Conservation (phyloP, 306 rosid genomes). For the Prosopis cineraria region DNA sequence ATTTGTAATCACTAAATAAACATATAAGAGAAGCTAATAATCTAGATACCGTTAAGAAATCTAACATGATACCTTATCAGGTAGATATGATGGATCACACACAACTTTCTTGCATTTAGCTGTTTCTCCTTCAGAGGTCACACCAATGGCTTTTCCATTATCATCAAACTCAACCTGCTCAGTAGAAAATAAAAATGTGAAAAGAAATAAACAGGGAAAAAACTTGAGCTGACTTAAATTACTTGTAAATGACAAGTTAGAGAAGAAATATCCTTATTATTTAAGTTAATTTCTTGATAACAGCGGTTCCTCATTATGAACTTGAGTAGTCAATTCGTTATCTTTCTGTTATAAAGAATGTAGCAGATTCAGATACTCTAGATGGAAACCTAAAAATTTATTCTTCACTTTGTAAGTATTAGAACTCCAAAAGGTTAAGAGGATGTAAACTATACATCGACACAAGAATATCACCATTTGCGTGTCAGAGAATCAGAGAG, state of each 20-base stretch:
- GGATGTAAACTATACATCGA: neutral
- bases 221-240: neutral
- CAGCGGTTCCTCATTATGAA: neutral
- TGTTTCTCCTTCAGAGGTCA: constrained; percentile 77
- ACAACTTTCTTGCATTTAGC: constrained; percentile 74
- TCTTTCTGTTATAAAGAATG: neutral
- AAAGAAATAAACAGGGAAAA: neutral
- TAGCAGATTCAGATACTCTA: neutral
- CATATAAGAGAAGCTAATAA: neutral
- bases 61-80: constrained; percentile 48
- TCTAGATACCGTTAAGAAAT: neutral
- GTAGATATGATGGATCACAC: constrained; percentile 72
- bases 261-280: neutral
- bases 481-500: neutral
- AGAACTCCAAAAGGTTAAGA: neutral
- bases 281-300: neutral
- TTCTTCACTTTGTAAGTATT: neutral
- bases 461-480: neutral
- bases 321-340: neutral
- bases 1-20: neutral
- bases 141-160: constrained; percentile 59
- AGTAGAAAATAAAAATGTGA: neutral
- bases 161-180: constrained; percentile 62
- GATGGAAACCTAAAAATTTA: neutral
- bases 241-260: neutral